Base-by-base conservation (phyloP, 208 protist genomes). In the Trypanosoma cruzi region DNA sequence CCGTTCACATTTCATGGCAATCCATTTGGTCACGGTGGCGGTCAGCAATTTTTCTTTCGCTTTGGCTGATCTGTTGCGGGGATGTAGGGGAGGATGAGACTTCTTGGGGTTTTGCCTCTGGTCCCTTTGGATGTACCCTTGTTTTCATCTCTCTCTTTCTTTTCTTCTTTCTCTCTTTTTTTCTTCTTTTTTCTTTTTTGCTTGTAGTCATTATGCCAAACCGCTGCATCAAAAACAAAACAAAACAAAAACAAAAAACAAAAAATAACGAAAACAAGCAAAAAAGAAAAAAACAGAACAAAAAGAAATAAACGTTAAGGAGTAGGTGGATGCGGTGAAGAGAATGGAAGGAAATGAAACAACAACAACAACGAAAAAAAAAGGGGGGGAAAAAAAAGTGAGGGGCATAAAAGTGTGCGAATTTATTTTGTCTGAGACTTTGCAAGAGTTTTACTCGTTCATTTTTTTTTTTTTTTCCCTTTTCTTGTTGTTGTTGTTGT, bases 1-100 rank as follows among this genome's bases (percentile, higher is more conserved):
- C 86, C 68, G n/a, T 96, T 88, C 55, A 65, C 75, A 36, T 81
- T 81, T 50, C 61, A 55, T 24, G 74, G 67, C 22, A 61, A 72
- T 16, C 56, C 62, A 24, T 71, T 73, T 59, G 65, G 67, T 29
- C 54, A 57, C 5, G 77, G 72, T 48, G 80, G 81, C 11, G 65
- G 77, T 11, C 79, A 89, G 56, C 80, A 85, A 50, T 85, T 83
- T 32, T 90, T 85, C 63, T 90, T 84, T 50, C 76, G 80, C 46
- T 68, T 76, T 68, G 67, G 60, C 18, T 71, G 42, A 72, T n/a
- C n/a, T n/a, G 53, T 16, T 50, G 56, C 37, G 60, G 44, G 63
- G 37, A 52, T 49, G 68, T 8, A 46, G 26, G 18, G 20, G 26
- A 55, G 60, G 5, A 40, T 44, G 40, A 1, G 40, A 4, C 18